A percentile compares a stretch with the other conserved stretches of the same genome.
These are phyloP conservation scores for Lepidium sativum DNA, from an alignment of 345 rosid genomes.

Conservation along the genomic window DNA sequence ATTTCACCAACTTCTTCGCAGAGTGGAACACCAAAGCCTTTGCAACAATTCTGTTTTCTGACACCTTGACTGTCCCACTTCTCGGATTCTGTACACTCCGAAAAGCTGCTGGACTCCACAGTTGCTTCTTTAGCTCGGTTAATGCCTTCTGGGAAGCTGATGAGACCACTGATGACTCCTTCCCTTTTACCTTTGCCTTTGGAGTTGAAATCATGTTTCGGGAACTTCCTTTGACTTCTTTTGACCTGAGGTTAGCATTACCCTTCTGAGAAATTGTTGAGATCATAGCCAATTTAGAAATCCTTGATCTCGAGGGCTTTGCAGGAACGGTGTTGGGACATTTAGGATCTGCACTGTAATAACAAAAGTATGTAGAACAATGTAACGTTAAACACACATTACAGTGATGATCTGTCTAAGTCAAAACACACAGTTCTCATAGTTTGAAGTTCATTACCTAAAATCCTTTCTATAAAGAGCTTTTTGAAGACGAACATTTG, in stretches of 20 bases:
- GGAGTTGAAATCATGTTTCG: conserved; percentile 38
- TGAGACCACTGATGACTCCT: conserved; percentile 21
- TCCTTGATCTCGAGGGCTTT: conserved; percentile 57
- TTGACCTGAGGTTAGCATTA: conserved; percentile 18
- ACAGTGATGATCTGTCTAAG: not conserved
- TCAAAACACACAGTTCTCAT: not conserved
- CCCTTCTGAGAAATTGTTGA: conserved; percentile 57
- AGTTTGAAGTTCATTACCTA: conserved; percentile 30
- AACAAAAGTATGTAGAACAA: not conserved
- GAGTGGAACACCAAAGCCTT: conserved; percentile 76
- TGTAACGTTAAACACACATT: not conserved
- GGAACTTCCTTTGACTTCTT: conserved; percentile 30
- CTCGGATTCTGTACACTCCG: conserved; percentile 57
- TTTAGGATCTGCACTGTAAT: conserved; percentile 34
- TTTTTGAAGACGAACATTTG: conserved; percentile 58
- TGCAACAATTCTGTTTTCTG: conserved; percentile 33
- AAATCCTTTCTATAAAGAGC: conserved; percentile 43
- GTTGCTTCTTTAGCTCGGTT: conserved; percentile 41
- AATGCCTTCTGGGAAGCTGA: conserved; percentile 35
- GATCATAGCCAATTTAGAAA: conserved; percentile 60
- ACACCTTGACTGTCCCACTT: conserved; percentile 25
- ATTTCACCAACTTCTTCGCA: conserved; percentile 57
- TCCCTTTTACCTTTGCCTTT: conserved; percentile 29
- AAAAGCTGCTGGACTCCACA: conserved; percentile 42
- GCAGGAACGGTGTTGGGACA: conserved; percentile 85